Evolutionary conservation across 192 early-diverging fungal species (phyloP).

Genomic region (Diversispora epigaea): DNA sequence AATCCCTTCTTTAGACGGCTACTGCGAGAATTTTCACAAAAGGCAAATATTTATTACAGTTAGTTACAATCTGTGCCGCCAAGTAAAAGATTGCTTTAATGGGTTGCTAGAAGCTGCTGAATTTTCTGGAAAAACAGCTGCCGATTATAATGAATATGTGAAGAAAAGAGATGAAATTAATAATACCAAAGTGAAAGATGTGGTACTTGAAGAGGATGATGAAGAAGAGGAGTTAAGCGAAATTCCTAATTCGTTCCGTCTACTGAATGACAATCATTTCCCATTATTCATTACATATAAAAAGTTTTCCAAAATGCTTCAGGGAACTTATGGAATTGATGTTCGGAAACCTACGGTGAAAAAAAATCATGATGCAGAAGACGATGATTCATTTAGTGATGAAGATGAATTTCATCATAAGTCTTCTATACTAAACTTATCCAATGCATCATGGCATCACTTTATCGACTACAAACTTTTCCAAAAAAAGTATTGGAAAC

Average conservation of each 20-base stretch:
- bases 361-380: not conserved
- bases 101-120: not conserved
- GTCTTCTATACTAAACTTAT: not conserved
- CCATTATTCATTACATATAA: conserved; percentile 14
- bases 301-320: conserved; percentile 23
- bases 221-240: not conserved
- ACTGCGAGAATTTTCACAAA: not conserved
- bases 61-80: not conserved
- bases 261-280: conserved; percentile 11
- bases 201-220: conserved; percentile 21
- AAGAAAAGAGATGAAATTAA: not conserved
- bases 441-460: not conserved
- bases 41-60: conserved; percentile 31
- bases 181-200: not conserved
- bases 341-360: not conserved
- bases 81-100: conserved; percentile 23
- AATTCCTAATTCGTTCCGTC: conserved; percentile 9
- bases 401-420: not conserved
- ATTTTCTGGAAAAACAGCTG: not conserved
- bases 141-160: conserved; percentile 3
- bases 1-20: not conserved
- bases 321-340: conserved; percentile 11
- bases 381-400: not conserved
- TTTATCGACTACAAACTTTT: conserved; percentile 4
- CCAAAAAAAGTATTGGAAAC: conserved; percentile 11